Conservation (phyloP, 768 basidiomycete species). For the Suillus fuscotomentosus region DNA sequence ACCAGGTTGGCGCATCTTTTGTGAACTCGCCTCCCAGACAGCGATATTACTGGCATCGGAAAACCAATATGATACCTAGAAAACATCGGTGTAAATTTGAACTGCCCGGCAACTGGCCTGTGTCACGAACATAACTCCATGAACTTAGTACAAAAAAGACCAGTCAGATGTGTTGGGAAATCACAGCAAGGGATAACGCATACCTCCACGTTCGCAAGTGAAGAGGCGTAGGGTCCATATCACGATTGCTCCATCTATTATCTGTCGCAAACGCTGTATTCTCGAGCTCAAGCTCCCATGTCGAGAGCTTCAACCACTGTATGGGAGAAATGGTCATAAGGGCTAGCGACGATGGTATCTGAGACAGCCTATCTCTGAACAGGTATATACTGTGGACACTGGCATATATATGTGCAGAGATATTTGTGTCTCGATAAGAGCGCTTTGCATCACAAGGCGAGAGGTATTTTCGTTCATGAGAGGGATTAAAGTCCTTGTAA, state of each 20-base stretch:
- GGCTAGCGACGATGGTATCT: not conserved
- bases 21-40: conserved; percentile 35
- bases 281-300: conserved; percentile 50
- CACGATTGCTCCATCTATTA: conserved; percentile 66
- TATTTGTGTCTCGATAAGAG: conserved; percentile 1
- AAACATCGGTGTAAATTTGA: conserved; percentile 23
- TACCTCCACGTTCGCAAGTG: conserved; percentile 59
- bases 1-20: not conserved
- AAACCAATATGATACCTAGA: conserved; percentile 29
- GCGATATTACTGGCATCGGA: conserved; percentile 39
- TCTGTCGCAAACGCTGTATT: conserved; percentile 57
- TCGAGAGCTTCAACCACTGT: conserved; percentile 30
- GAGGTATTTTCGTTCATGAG: not conserved
- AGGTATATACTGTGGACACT: not conserved
- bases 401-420: not conserved
- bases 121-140: conserved; percentile 65
- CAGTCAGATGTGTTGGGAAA: not conserved
- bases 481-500: not conserved
- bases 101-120: conserved; percentile 33
- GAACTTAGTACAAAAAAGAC: conserved; percentile 24
- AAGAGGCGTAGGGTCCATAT: conserved; percentile 74
- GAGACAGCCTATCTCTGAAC: not conserved
- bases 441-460: not conserved
- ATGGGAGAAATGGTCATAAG: conserved; percentile 1
- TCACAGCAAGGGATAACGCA: conserved; percentile 4